Conservation (phyloP, 176 grass and related monocot species). For the Coix lacrymajobi region DNA sequence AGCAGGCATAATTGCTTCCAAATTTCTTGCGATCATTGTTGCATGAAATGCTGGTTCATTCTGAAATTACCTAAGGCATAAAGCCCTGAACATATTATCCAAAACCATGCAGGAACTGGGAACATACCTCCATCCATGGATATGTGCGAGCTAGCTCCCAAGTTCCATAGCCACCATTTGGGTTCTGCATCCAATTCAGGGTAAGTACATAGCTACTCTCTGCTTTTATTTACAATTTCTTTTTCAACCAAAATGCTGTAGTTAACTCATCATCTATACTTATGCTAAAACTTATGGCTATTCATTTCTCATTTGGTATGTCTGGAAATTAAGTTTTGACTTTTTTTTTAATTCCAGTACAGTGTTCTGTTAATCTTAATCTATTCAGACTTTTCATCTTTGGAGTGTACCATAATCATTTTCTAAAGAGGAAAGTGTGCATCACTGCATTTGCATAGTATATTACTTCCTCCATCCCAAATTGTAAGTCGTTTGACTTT, state of each 20-base stretch:
- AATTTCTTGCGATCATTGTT: neutral
- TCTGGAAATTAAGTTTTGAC: neutral
- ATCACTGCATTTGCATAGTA: neutral
- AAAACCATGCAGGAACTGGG: neutral
- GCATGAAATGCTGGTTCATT: neutral
- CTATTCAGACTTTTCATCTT: constrained; percentile 4
- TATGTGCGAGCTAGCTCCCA: constrained; percentile 66
- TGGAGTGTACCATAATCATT: neutral
- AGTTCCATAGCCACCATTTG: constrained; percentile 62
- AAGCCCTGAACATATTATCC: neutral
- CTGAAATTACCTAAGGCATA: neutral
- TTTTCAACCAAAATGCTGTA: neutral
- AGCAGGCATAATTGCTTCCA: neutral
- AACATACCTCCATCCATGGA: constrained; percentile 71
- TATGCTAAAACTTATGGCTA: neutral
- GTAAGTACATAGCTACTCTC: neutral
- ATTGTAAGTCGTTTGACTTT: no score
- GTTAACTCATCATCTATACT: neutral
- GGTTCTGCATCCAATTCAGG: constrained; percentile 43
- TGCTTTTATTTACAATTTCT: neutral
- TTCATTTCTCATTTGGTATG: neutral
- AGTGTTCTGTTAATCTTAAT: neutral
- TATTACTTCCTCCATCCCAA: no score
- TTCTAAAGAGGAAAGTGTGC: neutral
- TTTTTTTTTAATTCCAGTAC: neutral